These are phyloP conservation scores for Pseudocercospora vitis DNA, from an alignment of 2,329 filamentous ascomycete species.

Conservation along the genomic window DNA sequence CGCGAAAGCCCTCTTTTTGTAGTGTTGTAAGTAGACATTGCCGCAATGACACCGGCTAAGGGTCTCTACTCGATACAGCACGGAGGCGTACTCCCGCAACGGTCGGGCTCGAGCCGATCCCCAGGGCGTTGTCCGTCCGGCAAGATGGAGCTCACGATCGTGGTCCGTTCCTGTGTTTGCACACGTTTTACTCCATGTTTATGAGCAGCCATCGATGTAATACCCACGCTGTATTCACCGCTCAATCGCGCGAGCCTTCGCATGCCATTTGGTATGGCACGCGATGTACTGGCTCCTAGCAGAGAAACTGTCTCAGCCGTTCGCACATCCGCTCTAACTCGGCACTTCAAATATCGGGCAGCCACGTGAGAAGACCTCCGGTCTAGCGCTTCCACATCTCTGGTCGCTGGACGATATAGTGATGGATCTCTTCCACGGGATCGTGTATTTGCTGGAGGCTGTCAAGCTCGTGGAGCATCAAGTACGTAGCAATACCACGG, in stretches of 20 bases:
- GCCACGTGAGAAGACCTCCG: too few species aligned
- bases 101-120: conserved; percentile 4
- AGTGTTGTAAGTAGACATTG: background rate
- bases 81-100: conserved; percentile 1
- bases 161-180: background rate
- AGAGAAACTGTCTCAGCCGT: too few species aligned
- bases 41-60: background rate
- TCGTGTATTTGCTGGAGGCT: background rate
- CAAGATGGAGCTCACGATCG: background rate
- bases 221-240: background rate
- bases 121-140: background rate
- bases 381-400: background rate
- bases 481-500: background rate
- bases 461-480: conserved; percentile 1
- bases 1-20: too few species aligned
- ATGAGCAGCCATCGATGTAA: background rate
- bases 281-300: too few species aligned
- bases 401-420: background rate
- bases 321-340: too few species aligned
- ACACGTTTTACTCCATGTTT: background rate
- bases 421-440: background rate
- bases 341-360: too few species aligned
- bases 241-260: too few species aligned
- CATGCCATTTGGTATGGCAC: too few species aligned
- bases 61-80: background rate